Base-by-base conservation (phyloP, 768 basidiomycete genomes). In the Mycena olivaceomarginata region DNA sequence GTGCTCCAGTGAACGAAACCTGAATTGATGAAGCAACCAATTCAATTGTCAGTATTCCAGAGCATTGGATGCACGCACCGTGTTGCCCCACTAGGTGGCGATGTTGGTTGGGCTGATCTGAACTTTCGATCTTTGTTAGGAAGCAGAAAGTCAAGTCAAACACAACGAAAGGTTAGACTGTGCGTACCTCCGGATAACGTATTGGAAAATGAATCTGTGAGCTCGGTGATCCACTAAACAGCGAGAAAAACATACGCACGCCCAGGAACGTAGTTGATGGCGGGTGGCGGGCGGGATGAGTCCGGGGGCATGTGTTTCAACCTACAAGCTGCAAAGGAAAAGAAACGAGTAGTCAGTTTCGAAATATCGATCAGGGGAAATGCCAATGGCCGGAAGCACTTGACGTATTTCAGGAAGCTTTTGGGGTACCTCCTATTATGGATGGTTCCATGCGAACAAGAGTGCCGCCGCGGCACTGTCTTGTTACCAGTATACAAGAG, bases 261-360 rank as follows among this genome's bases (percentile, higher is more conserved):
- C 91, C 94, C 94, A 1, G 94, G 92, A 5, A 96, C 88, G 80
- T 94, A 97, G 85, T 98, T 97, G 79, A 96, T 88, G 2, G 94
- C 94, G n/a, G 0, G 93, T 95, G 12, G 95, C 96, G 5, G 96
- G 95, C 0, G 96, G 96, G 41, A 97, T 94, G 71, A 88, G 87
- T 22, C 87, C 85, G 5, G 92, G 18, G 25, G 2, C 12, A 45
- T 62, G 18, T 70, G n/a, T 1, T 31, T 10, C 25, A 37, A 22
- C 81, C 77, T 78, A 83, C 84, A 85, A 82, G 80, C 84, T 86
- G 73, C 10, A 12, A 16, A 6, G 11, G 31, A 12, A 12, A n/a
- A n/a, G n/a, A n/a, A n/a, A n/a, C n/a, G 0, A 20, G 41, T 43
- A 39, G 16, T 43, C 40, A 79, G 69, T 74, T n/a, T 40, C 81